Evolutionary conservation across 2,329 filamentous ascomycete species (phyloP), one percentile per base, ranked within the genome.

Genomic region (Metarhizium guizhouense): DNA sequence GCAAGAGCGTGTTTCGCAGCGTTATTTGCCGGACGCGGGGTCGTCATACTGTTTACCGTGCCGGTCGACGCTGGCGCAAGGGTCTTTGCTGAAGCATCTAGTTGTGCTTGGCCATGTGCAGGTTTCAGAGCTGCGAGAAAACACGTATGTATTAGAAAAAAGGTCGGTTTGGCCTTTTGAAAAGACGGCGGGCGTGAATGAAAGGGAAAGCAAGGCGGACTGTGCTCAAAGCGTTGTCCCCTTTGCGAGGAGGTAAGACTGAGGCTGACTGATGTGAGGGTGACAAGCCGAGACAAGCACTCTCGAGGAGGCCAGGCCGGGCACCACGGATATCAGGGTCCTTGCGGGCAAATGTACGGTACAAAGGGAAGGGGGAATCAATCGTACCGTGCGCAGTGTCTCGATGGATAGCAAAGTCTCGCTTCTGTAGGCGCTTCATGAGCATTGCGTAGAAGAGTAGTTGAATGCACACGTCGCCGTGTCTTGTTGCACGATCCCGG

Each of bases 41-140:
- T 58, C 65, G 69, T 72, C 69, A 73, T 72, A 65, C 68, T 73
- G 67, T 73, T 74, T 62, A 71, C 63, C 51, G 67, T 62, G 66
- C 70, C 70, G 56, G 68, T 65, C 34, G 73, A 71, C 63, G 71
- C 71, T 54, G 69, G 67, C 47, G 69, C 63, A 60, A 76, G 64
- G 50, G 70, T 70, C 58, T 64, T 65, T 55, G 61, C 58, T 45
- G 61, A 59, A 65, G 59, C 67, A 69, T 72, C 63, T 63, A 66
- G 60, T 55, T 62, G 61, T 54, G 59, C 54, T 42, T 58, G 20
- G 13, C 30, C 3, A n/a, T 11, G 45, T 30, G 45, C 45, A 18
- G 25, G 55, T 60, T 63, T 57, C 57, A 47, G 51, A 53, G 25
- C 51, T 42, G 53, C 32, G 54, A 36, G 52, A 55, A 32, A 47